Conservation (phyloP, 768 basidiomycete genomes). For the Hericium rajendrae region DNA sequence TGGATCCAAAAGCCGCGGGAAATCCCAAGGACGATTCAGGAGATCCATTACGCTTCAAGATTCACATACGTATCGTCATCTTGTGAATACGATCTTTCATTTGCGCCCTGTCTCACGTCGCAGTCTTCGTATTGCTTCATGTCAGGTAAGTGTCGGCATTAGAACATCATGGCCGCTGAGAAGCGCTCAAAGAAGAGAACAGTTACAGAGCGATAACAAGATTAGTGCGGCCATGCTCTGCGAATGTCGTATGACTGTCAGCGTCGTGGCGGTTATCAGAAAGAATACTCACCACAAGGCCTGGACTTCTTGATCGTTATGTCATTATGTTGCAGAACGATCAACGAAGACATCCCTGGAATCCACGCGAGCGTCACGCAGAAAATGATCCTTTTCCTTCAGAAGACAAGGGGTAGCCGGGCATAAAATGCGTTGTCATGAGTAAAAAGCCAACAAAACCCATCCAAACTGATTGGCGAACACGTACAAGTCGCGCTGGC, state of each 20-base stretch:
- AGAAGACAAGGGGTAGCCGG: background rate
- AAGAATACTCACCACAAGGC: background rate
- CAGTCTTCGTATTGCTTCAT: background rate
- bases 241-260: background rate
- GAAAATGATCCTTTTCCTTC: background rate
- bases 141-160: background rate
- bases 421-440: background rate
- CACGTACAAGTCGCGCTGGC: too few species aligned
- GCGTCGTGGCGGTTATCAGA: background rate
- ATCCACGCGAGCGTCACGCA: background rate
- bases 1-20: background rate
- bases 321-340: background rate
- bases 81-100: background rate
- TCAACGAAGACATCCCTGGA: background rate
- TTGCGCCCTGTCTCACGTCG: background rate
- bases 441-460: too few species aligned
- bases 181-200: background rate
- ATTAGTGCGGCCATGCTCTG: background rate
- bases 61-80: background rate
- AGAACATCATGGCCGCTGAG: background rate
- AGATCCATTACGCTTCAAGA: background rate
- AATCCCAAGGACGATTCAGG: background rate
- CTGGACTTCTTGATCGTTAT: background rate
- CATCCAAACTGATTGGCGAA: too few species aligned
- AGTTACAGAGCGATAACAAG: background rate